Evolutionary conservation across 2,329 filamentous ascomycete genomes (phyloP), one percentile per base, ranked within the genome.

Genomic region (Beauveria caledonica): DNA sequence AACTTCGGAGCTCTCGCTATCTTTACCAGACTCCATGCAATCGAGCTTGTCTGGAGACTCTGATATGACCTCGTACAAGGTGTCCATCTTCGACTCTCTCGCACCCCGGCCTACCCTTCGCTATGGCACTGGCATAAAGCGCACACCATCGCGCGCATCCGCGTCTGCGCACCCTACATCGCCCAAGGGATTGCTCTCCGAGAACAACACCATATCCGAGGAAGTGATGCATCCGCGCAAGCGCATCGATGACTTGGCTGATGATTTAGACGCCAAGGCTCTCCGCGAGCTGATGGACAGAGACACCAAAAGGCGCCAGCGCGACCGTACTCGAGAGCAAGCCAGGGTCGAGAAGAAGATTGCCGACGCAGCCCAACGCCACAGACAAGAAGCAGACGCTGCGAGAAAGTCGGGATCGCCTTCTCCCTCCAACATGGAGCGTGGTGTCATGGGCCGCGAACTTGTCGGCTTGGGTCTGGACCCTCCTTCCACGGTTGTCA

Each of bases 201-300:
- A 81, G 63, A 71, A 77, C 39, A 72, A 77, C 65, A 73, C 80
- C n/a, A 83, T 86, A 17, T 79, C 83, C 0, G 84, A 90, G 63
- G 86, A 84, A 42, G 79, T 76, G 0, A 68, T 86, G 29, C 85
- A 80, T 64, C 81, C 81, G 3, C 83, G 84, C 66, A 85, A 87
- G 74, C 74, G 84, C 68, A 74, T 89, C 70, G 74, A 90, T 74
- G 76, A 89, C 73, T 74, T 97, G 49, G 94, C 92, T 23, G 89
- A 97, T 69, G 88, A 90, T 62, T 79, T 99, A 59, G 90, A 91
- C 73, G 89, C 94, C 3, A 85, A 88, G 57, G 92, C 91, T 66
- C 73, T 99, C 44, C 84, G 93, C 62, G 89, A 96, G 70, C 79
- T 97, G 33, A 88, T 99, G 83, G 94, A 99, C 67, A 81, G 94